Percentiles rank a stretch among this genome's conserved stretches.
These are phyloP conservation scores for Curvularia spicifera DNA, from an alignment of 2,329 filamentous ascomycete genomes.

Conservation along the genomic window DNA sequence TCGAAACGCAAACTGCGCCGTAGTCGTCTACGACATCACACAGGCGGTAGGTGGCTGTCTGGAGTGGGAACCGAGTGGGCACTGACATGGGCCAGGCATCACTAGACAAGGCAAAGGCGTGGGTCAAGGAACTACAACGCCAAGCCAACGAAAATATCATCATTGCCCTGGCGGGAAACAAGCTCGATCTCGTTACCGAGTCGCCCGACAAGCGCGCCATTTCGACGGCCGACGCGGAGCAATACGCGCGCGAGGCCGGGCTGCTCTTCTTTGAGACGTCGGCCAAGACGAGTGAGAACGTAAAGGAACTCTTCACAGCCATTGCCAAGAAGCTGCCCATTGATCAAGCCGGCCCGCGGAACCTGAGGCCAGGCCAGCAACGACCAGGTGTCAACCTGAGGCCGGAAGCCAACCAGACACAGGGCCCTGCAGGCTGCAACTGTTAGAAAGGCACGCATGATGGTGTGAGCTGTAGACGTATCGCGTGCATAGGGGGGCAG, in stretches of 20 bases:
- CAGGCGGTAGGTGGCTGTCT: slow-evolving; percentile 76
- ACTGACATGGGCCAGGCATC: slow-evolving; percentile 70
- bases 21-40: slow-evolving; percentile 99
- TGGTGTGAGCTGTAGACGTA: slow-evolving; percentile 18
- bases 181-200: slow-evolving; percentile 92
- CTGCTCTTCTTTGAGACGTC: slow-evolving; percentile 98
- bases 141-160: slow-evolving; percentile 99
- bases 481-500: not conserved
- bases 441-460: slow-evolving; percentile 57
- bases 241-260: slow-evolving; percentile 90
- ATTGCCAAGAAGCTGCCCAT: slow-evolving; percentile 98
- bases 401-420: slow-evolving; percentile 64
- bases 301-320: slow-evolving; percentile 92
- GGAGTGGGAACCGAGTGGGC: slow-evolving; percentile 11
- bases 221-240: slow-evolving; percentile 84
- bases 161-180: slow-evolving; percentile 93
- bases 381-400: slow-evolving; percentile 71
- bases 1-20: slow-evolving; percentile 97
- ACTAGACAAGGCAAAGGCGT: slow-evolving; percentile 97
- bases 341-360: slow-evolving; percentile 92
- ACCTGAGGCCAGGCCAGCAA: slow-evolving; percentile 68
- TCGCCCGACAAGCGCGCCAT: slow-evolving; percentile 96
- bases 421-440: slow-evolving; percentile 66
- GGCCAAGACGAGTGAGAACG: slow-evolving; percentile 96
- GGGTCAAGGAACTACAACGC: slow-evolving; percentile 98